Base-by-base conservation (phyloP, 805 yeast genomes). In the Yarrowia phangngaensis region DNA sequence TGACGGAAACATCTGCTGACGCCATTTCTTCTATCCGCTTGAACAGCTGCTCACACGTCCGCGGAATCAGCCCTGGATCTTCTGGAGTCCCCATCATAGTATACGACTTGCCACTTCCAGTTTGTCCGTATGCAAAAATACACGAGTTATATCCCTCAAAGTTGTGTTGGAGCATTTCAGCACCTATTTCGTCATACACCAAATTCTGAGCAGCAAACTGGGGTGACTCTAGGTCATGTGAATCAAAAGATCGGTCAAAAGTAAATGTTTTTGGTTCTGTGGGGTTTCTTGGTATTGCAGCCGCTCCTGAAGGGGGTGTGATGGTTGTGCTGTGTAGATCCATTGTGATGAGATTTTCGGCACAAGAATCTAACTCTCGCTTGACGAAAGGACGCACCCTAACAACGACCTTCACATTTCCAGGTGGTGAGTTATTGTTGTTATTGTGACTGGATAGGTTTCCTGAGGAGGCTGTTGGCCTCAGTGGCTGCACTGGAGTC, bases 41-140 rank as follows among this genome's bases (percentile, higher is more conserved):
- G 55, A 83, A 74, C 9, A 85, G 64, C 51, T 75, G 78, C 20
- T 64, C 54, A 50, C 86, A 75, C 11, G 81, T 67, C 46, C 70
- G 52, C 0, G 92, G 89, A 30, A 84, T 79, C 60, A 84, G 67
- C 0, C 95, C 95, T 11, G 75, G 75, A 2, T 72, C 67, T 3
- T 59, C 60, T 1, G 65, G 57, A 8, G 70, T 55, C 0, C 85
- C 84, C 66, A 85, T 75, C 92, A 85, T 84, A 1, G 95, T 86
- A 64, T 76, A 80, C 0, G 94, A 79, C 59, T 85, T 85, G 0
- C 95, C 95, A 0, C 92, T 74, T 1, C 84, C 89, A 0, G 95
- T 86, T 61, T 86, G 95, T 4, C 88, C 89, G 57, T 82, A 82
- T 1, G 88, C 87, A 62, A 82, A 78, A 1, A 82, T 78, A 59